These are phyloP conservation scores for Pneumocystis sp. DNA, from an alignment of 1,139 yeast genomes.

Conservation along the genomic window DNA sequence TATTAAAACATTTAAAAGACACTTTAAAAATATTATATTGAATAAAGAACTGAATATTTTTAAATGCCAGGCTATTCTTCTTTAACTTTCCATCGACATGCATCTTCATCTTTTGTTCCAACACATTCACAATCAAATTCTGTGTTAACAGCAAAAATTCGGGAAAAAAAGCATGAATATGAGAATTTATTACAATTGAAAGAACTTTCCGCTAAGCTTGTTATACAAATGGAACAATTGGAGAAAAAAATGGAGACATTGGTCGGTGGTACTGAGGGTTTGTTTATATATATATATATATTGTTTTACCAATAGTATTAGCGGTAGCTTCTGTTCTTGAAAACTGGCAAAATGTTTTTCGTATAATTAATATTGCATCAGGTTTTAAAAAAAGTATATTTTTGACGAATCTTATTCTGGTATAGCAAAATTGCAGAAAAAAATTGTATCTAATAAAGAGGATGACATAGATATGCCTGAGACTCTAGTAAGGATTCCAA, in stretches of 20 bases:
- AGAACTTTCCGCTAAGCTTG: slow-evolving; percentile 34
- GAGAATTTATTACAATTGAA: slow-evolving; percentile 37
- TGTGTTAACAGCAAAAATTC: slow-evolving; percentile 19
- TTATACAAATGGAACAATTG: slow-evolving; percentile 35
- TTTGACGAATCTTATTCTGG: slow-evolving; percentile 36
- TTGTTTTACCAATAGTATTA: slow-evolving; percentile 9
- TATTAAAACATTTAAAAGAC: no score
- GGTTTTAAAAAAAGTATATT: slow-evolving; percentile 4
- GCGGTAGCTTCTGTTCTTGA: slow-evolving; percentile 29
- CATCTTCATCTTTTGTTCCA: neutral
- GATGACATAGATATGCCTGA: slow-evolving; percentile 40
- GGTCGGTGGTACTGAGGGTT: slow-evolving; percentile 41
- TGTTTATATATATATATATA: slow-evolving; percentile 8
- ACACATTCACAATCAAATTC: neutral
- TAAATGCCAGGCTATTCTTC: neutral
- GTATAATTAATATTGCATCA: slow-evolving; percentile 55
- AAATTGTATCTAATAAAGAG: slow-evolving; percentile 16
- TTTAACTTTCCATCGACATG: neutral
- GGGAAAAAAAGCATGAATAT: slow-evolving; percentile 38
- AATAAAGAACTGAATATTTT: neutral
- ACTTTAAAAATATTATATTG: neutral
- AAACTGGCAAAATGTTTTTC: slow-evolving; percentile 57
- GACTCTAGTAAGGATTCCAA: slow-evolving; percentile 50
- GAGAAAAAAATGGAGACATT: slow-evolving; percentile 36
- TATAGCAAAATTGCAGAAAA: slow-evolving; percentile 32